Conservation (phyloP, 331 rosid genomes). For the Stylosanthes scabra region DNA sequence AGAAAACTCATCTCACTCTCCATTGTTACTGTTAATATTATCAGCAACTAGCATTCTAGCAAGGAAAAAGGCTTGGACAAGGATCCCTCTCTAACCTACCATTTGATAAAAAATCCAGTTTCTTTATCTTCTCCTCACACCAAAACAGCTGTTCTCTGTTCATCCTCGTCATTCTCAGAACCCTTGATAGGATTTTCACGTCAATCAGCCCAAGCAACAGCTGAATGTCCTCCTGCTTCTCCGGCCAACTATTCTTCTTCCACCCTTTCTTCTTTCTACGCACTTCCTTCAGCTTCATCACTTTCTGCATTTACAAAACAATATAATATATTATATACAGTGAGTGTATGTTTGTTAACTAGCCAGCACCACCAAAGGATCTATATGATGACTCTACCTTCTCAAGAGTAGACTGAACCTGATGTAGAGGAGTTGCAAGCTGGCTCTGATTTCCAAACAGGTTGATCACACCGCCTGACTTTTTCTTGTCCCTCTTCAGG, state of each 20-base stretch:
- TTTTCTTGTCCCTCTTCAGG: slow-evolving; percentile 84
- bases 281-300: slow-evolving; percentile 72
- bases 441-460: slow-evolving; percentile 78
- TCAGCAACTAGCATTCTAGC: slow-evolving; percentile 49
- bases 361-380: not conserved
- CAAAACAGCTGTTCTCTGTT: slow-evolving; percentile 79
- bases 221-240: slow-evolving; percentile 70
- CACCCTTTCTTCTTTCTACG: slow-evolving; percentile 73
- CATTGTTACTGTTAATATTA: slow-evolving; percentile 1
- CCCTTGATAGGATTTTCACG: slow-evolving; percentile 67
- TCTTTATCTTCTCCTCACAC: slow-evolving; percentile 97
- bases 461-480: slow-evolving; percentile 53
- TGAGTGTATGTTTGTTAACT: too few species aligned
- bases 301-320: slow-evolving; percentile 63
- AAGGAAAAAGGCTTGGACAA: slow-evolving; percentile 84
- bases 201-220: slow-evolving; percentile 80
- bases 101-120: slow-evolving; percentile 62
- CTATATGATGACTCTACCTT: slow-evolving; percentile 59
- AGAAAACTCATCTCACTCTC: too few species aligned
- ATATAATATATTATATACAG: too few species aligned
- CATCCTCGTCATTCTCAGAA: slow-evolving; percentile 72
- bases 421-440: slow-evolving; percentile 74
- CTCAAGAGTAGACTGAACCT: slow-evolving; percentile 74
- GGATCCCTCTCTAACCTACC: slow-evolving; percentile 84
- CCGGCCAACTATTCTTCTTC: slow-evolving; percentile 82